Conservation (phyloP, 495 filamentous ascomycete genomes). For the Penicillium fimorum region DNA sequence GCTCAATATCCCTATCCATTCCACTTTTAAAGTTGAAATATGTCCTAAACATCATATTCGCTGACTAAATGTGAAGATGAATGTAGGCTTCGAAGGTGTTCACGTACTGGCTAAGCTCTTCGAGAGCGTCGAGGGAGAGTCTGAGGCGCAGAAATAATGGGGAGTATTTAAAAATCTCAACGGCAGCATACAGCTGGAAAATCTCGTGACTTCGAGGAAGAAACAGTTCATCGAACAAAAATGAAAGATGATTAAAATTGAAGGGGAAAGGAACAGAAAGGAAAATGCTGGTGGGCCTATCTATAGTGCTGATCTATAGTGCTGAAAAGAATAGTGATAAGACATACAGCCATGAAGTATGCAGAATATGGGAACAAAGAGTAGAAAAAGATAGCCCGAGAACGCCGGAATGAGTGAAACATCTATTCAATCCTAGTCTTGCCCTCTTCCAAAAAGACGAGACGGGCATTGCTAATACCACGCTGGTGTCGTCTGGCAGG, state of each 20-base stretch:
- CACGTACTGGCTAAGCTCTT: not conserved
- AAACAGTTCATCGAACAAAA: constrained; percentile 9
- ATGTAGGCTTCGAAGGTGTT: not conserved
- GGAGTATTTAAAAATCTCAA: not conserved
- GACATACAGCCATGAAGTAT: constrained; percentile 27
- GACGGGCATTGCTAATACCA: constrained; percentile 71
- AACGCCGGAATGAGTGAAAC: not conserved
- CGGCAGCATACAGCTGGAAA: not conserved
- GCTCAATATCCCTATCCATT: too few relatives aligned
- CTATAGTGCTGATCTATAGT: too few relatives aligned
- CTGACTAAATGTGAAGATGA: not conserved
- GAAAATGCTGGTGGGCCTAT: constrained; percentile 10
- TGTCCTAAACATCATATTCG: too few relatives aligned
- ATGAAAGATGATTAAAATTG: constrained; percentile 3
- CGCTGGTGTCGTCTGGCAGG: constrained; percentile 63
- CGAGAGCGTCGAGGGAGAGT: not conserved
- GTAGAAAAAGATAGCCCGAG: constrained; percentile 2
- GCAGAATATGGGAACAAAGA: constrained; percentile 15
- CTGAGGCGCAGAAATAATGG: not conserved
- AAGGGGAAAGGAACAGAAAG: constrained; percentile 6
- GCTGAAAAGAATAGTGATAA: constrained; percentile 17
- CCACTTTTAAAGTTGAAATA: too few relatives aligned
- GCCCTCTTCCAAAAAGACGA: constrained; percentile 85
- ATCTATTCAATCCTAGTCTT: constrained; percentile 90
- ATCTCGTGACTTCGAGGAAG: not conserved